Conservation (phyloP, 805 yeast genomes). For the Kazachstania taianensis region DNA sequence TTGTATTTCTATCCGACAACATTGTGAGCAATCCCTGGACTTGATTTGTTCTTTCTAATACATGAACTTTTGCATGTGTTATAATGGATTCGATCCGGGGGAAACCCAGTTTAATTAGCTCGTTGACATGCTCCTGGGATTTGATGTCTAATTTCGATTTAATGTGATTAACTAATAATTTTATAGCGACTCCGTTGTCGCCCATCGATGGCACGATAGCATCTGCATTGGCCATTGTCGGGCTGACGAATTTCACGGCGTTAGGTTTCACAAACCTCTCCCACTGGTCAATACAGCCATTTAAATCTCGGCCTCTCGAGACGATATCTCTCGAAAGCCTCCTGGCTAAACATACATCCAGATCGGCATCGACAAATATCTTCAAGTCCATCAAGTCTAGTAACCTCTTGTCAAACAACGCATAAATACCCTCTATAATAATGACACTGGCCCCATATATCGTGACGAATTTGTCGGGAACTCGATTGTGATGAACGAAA, state of each 20-base stretch:
- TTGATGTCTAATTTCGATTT: conserved; percentile 57
- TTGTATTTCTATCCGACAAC: conserved; percentile 43
- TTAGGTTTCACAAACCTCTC: conserved; percentile 85
- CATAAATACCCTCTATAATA: conserved; percentile 84
- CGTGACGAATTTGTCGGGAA: conserved; percentile 56
- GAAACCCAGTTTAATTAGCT: conserved; percentile 41
- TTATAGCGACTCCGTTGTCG: conserved; percentile 72
- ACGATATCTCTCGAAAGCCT: conserved; percentile 79
- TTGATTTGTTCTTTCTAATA: conserved; percentile 47
- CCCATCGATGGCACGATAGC: conserved; percentile 85
- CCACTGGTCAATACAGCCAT: conserved; percentile 85
- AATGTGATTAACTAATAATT: conserved; percentile 70
- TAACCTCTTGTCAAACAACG: conserved; percentile 60
- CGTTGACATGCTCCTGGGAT: conserved; percentile 56
- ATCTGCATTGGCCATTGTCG: conserved; percentile 62
- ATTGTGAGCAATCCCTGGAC: conserved; percentile 62
- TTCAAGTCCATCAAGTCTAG: conserved; percentile 73
- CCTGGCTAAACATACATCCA: conserved; percentile 86
- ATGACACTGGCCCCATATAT: conserved; percentile 92
- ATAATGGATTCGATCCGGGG: conserved; percentile 8
- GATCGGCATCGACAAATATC: conserved; percentile 86
- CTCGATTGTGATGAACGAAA: conserved; percentile 49
- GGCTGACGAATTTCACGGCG: conserved; percentile 62
- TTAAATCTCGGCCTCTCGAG: conserved; percentile 74
- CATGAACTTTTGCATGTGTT: conserved; percentile 17